These are phyloP conservation scores for Hyaloscypha bicolor DNA, from an alignment of 495 filamentous ascomycete genomes.

Conservation along the genomic window DNA sequence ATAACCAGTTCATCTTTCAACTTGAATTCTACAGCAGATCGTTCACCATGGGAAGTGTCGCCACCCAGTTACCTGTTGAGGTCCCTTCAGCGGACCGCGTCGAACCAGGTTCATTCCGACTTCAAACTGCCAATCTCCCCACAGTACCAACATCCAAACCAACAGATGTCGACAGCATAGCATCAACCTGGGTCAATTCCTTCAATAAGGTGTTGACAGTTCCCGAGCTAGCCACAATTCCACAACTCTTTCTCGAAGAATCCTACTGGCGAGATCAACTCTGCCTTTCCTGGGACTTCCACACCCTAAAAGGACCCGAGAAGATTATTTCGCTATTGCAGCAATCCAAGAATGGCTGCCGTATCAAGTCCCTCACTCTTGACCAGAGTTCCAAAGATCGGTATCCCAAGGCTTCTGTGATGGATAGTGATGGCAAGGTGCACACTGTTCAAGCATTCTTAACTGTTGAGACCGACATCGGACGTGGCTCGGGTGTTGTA, in stretches of 20 bases:
- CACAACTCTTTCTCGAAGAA: slow-evolving; percentile 53
- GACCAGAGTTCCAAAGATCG: slow-evolving; percentile 46
- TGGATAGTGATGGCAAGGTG: slow-evolving; percentile 43
- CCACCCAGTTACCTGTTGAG: slow-evolving; percentile 13
- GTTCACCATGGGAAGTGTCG: slow-evolving; percentile 18
- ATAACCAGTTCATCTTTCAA: not conserved
- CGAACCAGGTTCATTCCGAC: slow-evolving; percentile 61
- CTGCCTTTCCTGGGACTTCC: slow-evolving; percentile 56
- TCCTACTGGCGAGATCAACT: slow-evolving; percentile 62
- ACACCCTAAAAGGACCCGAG: slow-evolving; percentile 49
- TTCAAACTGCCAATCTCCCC: slow-evolving; percentile 48
- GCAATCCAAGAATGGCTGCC: slow-evolving; percentile 27
- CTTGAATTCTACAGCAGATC: not conserved
- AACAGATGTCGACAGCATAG: slow-evolving; percentile 50
- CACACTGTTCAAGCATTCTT: slow-evolving; percentile 27
- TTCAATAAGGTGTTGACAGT: slow-evolving; percentile 51
- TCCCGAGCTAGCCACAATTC: slow-evolving; percentile 39
- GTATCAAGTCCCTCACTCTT: slow-evolving; percentile 41
- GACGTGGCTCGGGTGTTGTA: slow-evolving; percentile 54
- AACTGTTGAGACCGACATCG: slow-evolving; percentile 44
- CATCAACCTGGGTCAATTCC: slow-evolving; percentile 42
- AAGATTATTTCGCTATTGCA: slow-evolving; percentile 47
- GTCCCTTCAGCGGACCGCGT: slow-evolving; percentile 54
- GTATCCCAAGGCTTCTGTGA: slow-evolving; percentile 47
- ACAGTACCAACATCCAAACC: slow-evolving; percentile 31